Evolutionary conservation across 73 alveolate species (phyloP), one percentile per base, ranked within the genome.

Genomic region (Paramecium pentaurelia): DNA sequence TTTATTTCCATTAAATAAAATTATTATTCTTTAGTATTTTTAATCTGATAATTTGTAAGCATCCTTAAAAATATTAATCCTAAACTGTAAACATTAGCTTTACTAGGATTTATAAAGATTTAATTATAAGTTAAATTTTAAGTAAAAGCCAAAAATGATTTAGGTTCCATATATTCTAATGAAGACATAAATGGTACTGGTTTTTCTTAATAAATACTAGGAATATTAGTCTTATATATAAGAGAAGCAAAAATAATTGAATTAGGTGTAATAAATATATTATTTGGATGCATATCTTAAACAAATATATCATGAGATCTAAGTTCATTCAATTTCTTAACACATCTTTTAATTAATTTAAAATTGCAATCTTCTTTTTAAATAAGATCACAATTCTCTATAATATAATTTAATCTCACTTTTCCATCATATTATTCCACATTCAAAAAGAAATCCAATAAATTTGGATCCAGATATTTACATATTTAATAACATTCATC

Each of bases 251-350:
- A 80, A 14, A 80, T 14, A 25, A 80, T 18, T 11, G 47, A 32
- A 22, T 80, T 47, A 22, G 47, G 20, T 16, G 34, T 32, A 25
- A 80, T 47, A 11, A 80, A 32, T 4, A 80, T 47, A 49, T 80
- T 80, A 80, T 80, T 80, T 27, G 91, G 91, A 80, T 80, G 91
- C 71, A 80, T 80, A 45, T 80, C 91, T 18, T 42, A 47, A 7
- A 80, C 73, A 47, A 80, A 80, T 8, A 80, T 80, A 42, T 25
- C 47, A 11, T 42, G 30, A 0, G 14, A 80, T 80, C 77, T 80
- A 0, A 80, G 20, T 20, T 40, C 75, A 80, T 47, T 22, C 30
- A 80, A 42, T 28, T 80, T 27, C 6, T 80, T 80, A 22, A 80
- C 8, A n/a, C 77, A 42, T 80, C 91, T 80, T 16, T 80, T 80